Evolutionary conservation across 768 basidiomycete species (phyloP), one percentile per base, ranked within the genome.

Genomic region (Termitomyces sp.): DNA sequence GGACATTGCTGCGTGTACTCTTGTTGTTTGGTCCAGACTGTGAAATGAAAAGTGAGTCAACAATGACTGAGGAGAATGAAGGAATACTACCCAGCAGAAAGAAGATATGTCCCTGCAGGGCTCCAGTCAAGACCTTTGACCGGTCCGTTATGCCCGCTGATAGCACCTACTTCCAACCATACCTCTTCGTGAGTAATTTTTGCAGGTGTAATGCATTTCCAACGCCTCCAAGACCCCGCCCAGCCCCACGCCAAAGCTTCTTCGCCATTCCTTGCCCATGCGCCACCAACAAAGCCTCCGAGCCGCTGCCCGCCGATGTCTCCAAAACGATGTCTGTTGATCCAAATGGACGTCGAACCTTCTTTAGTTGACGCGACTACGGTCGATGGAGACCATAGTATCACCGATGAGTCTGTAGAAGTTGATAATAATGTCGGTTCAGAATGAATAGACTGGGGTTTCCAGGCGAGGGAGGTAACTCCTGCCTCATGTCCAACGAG

Each of bases 401-500:
- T 98, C 30, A 98, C 70, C 8, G 95, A 98, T 20, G 95, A 96
- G 72, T 99, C 97, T 1, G 92, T 89, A 0, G 97, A 96, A 5
- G 93, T 89, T 12, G 95, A 95, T n/a, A 98, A 78, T 6, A 98
- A 80, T 0, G 84, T 86, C 4, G 79, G 79, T 1, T 65, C 63
- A 13, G 73, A 67, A 6, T 62, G 35, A 1, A 64, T 48, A 7
- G 60, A 38, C 14, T 56, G 41, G 26, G 88, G 84, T 12, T 87
- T 79, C 94, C 95, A 99, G 36, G 86, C 77, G n/a, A 98, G 70
- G 35, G 88, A 90, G 0, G 96, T 97, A 30, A 99, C 77, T 30
- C 91, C 91, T 6, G 89, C 90, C 75, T 99, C 97, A 67, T 99
- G 97, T n/a, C 97, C 96, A 26, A 98, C 76, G 20, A 99, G 81